Conservation (phyloP, 805 yeast species). For the Starmerella stigmatis region DNA sequence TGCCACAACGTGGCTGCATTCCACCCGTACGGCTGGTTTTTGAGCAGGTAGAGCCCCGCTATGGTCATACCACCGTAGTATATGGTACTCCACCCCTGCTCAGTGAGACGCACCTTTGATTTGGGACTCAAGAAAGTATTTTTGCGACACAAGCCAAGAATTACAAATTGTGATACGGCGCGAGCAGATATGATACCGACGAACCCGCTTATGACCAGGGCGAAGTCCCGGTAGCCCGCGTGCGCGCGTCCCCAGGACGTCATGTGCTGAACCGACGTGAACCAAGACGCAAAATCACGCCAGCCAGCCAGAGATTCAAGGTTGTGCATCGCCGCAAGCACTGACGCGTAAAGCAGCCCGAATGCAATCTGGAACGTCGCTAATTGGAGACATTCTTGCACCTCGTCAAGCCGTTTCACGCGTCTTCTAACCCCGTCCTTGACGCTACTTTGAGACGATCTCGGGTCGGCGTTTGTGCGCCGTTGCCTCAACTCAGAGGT, state of each 20-base stretch:
- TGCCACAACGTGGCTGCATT: slow-evolving; percentile 49
- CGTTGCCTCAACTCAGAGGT: slow-evolving; percentile 5
- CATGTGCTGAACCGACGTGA: slow-evolving; percentile 15
- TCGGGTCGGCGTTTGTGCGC: not conserved
- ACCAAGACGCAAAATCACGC: slow-evolving; percentile 6
- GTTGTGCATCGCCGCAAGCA: not conserved
- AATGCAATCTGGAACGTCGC: slow-evolving; percentile 6
- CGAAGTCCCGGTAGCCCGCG: slow-evolving; percentile 18
- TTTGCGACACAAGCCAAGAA: slow-evolving; percentile 2
- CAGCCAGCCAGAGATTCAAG: slow-evolving; percentile 1
- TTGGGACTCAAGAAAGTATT: slow-evolving; percentile 32
- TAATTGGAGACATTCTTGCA: slow-evolving; percentile 3
- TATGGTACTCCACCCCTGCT: slow-evolving; percentile 69
- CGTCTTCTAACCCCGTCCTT: no score
- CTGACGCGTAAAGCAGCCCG: slow-evolving; percentile 6
- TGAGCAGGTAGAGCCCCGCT: slow-evolving; percentile 50
- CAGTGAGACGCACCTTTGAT: slow-evolving; percentile 61
- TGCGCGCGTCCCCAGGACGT: slow-evolving; percentile 16
- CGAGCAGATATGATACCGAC: slow-evolving; percentile 17
- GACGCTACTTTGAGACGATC: no score
- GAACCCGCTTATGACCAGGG: slow-evolving; percentile 12
- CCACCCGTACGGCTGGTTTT: slow-evolving; percentile 46
- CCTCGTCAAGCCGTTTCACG: not conserved
- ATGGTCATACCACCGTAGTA: slow-evolving; percentile 49
- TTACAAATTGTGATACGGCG: slow-evolving; percentile 15